Conservation (phyloP, 1,284 basidiomycete genomes). For the Melampsora occidentalis region DNA sequence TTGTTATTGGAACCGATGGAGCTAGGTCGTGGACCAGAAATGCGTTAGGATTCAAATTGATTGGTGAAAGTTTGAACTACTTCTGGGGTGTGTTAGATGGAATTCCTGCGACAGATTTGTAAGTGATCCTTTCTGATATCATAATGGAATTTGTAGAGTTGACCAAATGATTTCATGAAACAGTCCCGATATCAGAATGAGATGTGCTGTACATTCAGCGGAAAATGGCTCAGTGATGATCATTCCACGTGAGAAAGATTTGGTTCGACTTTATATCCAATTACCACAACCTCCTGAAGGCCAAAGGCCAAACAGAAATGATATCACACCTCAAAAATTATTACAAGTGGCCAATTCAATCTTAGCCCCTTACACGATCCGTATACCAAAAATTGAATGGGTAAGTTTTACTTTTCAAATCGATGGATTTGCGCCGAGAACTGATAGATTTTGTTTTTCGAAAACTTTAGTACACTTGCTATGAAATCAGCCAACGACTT, state of each 20-base stretch:
- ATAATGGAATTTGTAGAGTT: neutral
- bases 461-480: constrained; percentile 44
- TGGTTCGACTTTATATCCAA: constrained; percentile 72
- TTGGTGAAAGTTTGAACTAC: constrained; percentile 60
- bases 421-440: neutral
- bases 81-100: constrained; percentile 15
- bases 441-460: constrained; percentile 53
- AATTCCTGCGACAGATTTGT: constrained; percentile 12
- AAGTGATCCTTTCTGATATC: neutral
- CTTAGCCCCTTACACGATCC: constrained; percentile 67
- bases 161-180: neutral
- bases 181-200: constrained; percentile 70
- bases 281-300: constrained; percentile 56
- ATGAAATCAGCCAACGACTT: constrained; percentile 68
- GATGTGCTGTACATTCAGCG: constrained; percentile 65
- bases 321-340: constrained; percentile 63
- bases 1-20: constrained; percentile 64
- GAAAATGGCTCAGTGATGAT: constrained; percentile 65
- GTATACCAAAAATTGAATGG: constrained; percentile 52
- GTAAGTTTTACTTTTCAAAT: neutral
- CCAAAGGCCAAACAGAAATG: constrained; percentile 44
- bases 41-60: constrained; percentile 66
- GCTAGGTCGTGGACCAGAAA: constrained; percentile 79
- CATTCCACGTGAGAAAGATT: constrained; percentile 66
- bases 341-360: constrained; percentile 65